Base-by-base conservation (phyloP, 208 protist species). In the Trypanosoma scelopori region DNA sequence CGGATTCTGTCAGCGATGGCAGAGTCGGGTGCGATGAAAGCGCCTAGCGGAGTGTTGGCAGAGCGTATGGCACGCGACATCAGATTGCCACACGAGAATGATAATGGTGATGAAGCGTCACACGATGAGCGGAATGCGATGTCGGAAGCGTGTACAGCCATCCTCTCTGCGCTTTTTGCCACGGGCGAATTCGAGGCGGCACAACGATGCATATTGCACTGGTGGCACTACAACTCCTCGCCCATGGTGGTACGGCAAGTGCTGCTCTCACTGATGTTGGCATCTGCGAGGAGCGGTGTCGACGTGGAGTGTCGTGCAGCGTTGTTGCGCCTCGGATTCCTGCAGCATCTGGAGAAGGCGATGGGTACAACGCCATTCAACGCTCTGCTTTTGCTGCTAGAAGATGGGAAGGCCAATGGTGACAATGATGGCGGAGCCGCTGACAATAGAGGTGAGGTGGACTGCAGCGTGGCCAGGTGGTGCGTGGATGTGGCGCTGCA, bases 401-500 rank as follows among this genome's bases (percentile, higher is more conserved):
- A 5, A 13, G 41, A 22, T 18, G 35, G 51, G 7, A 13, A 32
- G 27, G n/a, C n/a, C n/a, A n/a, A n/a, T n/a, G n/a, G 32, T 37
- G 32, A 9, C 9, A 9, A 37, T 37, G 32, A 37, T 37, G 32
- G 9, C 32, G 9, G 9, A 3, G 9, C 32, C 9, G 32, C 9
- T 37, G 32, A 37, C 3, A 9, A 37, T 37, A 9, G 32, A 37
- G 39, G 43, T 7, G 56, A 62, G 41, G 22, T 43, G 27, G 25
- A 68, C 51, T 51, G 41, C 30, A 37, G 46, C 30, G 41, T 58
- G 32, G 62, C 51, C 7, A 50, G 62, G 51, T 68, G 62, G 62
- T 68, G 42, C 37, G 62, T 59, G 18, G 62, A 68, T 42, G 62
- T 30, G 9, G 62, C 62, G 23, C 15, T 48, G 62, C n/a, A 68